These are phyloP conservation scores for Lodderomyces margitis DNA, from an alignment of 1,139 yeast genomes.

Conservation along the genomic window DNA sequence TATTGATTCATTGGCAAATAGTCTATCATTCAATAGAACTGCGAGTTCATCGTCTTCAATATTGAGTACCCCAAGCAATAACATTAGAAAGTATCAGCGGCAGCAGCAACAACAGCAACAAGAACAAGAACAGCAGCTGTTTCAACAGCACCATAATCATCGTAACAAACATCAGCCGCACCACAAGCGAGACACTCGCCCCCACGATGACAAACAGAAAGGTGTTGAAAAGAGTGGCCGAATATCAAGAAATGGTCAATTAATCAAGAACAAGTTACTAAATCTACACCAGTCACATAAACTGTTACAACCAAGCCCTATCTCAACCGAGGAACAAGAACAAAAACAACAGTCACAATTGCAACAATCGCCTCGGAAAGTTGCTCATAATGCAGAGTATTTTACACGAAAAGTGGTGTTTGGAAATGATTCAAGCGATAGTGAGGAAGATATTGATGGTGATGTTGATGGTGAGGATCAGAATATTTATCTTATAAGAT, in stretches of 20 bases:
- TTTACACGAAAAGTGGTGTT: slow-evolving; percentile 25
- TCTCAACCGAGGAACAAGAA: slow-evolving; percentile 4
- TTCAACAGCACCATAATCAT: slow-evolving; percentile 13
- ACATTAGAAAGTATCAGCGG: slow-evolving; percentile 25
- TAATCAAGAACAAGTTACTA: slow-evolving; percentile 29
- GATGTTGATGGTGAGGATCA: slow-evolving; percentile 6
- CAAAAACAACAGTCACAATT: neutral
- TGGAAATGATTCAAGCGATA: slow-evolving; percentile 28
- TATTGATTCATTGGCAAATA: slow-evolving; percentile 14
- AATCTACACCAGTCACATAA: slow-evolving; percentile 31
- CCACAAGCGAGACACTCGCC: slow-evolving; percentile 1
- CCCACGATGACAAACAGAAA: slow-evolving; percentile 1
- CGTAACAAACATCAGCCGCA: slow-evolving; percentile 4
- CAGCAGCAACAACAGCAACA: slow-evolving; percentile 20
- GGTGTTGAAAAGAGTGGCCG: neutral
- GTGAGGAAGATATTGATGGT: slow-evolving; percentile 21
- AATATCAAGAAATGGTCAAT: slow-evolving; percentile 22
- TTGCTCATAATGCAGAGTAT: slow-evolving; percentile 4
- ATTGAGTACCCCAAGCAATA: slow-evolving; percentile 35
- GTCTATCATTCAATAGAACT: slow-evolving; percentile 21
- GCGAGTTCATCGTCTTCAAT: slow-evolving; percentile 34
- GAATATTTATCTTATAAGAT: slow-evolving; percentile 8
- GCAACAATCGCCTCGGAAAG: neutral
- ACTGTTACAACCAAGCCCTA: slow-evolving; percentile 10
- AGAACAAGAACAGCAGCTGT: slow-evolving; percentile 13